Conservation (phyloP, 768 basidiomycete genomes). For the Suillus decipiens region DNA sequence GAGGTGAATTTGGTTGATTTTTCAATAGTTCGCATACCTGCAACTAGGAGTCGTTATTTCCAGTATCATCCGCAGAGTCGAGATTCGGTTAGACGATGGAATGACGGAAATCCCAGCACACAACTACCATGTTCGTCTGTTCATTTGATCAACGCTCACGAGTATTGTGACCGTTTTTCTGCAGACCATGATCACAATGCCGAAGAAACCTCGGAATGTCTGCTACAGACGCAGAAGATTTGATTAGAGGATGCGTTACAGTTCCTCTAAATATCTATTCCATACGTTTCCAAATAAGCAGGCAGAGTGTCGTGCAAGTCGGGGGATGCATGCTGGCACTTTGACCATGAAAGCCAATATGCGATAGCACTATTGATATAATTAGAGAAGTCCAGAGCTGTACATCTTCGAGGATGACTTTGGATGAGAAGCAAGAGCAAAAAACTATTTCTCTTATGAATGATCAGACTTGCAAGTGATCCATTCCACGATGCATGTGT, state of each 20-base stretch:
- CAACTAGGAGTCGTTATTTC: slow-evolving; percentile 86
- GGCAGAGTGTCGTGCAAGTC: too few species aligned
- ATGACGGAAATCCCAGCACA: slow-evolving; percentile 63
- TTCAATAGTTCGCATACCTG: slow-evolving; percentile 82
- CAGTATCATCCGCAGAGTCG: slow-evolving; percentile 74
- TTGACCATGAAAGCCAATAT: too few species aligned
- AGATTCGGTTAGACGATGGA: slow-evolving; percentile 63
- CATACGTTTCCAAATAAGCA: neutral
- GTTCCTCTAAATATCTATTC: neutral
- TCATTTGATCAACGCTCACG: neutral
- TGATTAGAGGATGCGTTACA: slow-evolving; percentile 35
- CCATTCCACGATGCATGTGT: too few species aligned
- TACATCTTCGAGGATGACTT: too few species aligned
- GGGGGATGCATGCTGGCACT: too few species aligned
- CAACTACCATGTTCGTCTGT: slow-evolving; percentile 81
- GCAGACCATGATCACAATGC: slow-evolving; percentile 94
- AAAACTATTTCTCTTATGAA: too few species aligned
- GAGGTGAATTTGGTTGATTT: slow-evolving; percentile 5
- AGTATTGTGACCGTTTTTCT: slow-evolving; percentile 5
- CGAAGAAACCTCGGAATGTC: slow-evolving; percentile 66
- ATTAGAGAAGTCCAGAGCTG: too few species aligned
- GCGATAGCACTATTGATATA: too few species aligned
- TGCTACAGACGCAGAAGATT: slow-evolving; percentile 66
- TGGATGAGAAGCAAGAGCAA: too few species aligned
- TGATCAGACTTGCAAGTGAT: too few species aligned